Evolutionary conservation across 2,329 filamentous ascomycete species (phyloP), one percentile per base, ranked within the genome.

Genomic region (Arthroderma sp.): DNA sequence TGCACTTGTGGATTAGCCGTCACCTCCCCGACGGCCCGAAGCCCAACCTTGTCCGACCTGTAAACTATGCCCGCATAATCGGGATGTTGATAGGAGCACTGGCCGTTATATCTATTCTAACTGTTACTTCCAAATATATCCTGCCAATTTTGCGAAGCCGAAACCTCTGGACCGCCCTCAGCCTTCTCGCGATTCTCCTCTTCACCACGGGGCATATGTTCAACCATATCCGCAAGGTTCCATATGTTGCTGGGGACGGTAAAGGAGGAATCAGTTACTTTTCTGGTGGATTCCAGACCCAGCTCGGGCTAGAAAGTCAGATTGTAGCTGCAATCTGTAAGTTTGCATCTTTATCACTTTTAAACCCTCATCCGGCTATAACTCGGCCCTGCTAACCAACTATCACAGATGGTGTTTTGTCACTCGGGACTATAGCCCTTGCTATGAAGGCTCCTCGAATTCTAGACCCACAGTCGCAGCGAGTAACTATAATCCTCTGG

Each of bases 201-300:
- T 98, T 97, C 75, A 96, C 87, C 51, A 93, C 87, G 65, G 94
- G 93, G 39, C 91, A 97, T 74, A 98, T 98, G 94, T 98, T 94
- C 80, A 98, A 97, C 73, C 91, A 96, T 69, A 98, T 98, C 68
- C 83, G 94, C 65, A 91, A 93, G 71, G 88, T 94, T 2, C 93
- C 93, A 2, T 98, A 98, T 66, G 89, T 97, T 33, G 79, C 84
- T 43, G 87, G 86, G 43, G 84, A 97, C 69, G 88, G 89, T 38
- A 83, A 81, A 56, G 93, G 93, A 17, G 90, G 90, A 4, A 82
- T 98, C 61, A 87, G 75, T 68, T 97, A 97, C 72, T 93, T 98
- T 72, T 88, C 91, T 2, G 80, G 80, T 39, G 91, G 93, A 0
- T 98, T 98, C 74, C 89, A 91, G 71, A 95, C 84, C 70, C 93